A percentile compares a stretch with the other conserved stretches of the same genome.
Conservation (phyloP, 2,329 filamentous ascomycete genomes). For the Seiridium cupressi region DNA sequence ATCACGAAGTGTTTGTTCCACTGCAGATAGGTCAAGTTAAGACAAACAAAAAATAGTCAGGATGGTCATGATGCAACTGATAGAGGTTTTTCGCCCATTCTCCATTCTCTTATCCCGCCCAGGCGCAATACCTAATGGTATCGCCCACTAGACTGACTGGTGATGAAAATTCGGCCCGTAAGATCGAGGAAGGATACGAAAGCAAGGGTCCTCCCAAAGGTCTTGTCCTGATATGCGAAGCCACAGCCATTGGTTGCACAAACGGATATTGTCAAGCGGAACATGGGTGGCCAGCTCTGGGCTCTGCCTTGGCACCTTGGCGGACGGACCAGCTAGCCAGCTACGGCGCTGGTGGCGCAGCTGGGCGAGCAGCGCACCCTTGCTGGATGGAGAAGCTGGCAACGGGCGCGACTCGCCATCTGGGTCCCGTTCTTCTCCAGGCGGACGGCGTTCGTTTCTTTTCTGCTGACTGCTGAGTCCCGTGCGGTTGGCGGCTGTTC, state of each 20-base stretch:
- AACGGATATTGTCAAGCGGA: background rate
- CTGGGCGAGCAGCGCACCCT: background rate
- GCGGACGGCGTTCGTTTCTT: too few species aligned
- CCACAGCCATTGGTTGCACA: slow-evolving; percentile 5
- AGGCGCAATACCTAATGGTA: background rate
- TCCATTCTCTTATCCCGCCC: background rate
- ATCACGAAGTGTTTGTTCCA: background rate
- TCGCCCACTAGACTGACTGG: background rate
- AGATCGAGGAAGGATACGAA: background rate
- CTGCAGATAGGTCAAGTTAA: background rate
- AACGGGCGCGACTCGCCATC: too few species aligned
- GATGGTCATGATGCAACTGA: background rate
- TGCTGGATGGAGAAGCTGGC: slow-evolving; percentile 7
- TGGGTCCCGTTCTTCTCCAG: too few species aligned
- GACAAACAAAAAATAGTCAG: background rate
- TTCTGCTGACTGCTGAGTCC: too few species aligned
- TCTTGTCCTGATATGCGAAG: slow-evolving; percentile 7
- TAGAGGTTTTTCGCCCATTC: background rate
- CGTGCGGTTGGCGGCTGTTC: background rate
- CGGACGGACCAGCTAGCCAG: slow-evolving; percentile 2
- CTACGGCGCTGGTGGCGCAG: background rate
- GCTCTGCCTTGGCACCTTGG: slow-evolving; percentile 10
- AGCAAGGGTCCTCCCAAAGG: background rate
- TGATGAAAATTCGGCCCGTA: background rate
- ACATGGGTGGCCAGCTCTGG: background rate